Evolutionary conservation across 176 grass and related monocot species (phyloP).

Genomic region (Triticum turgidum): DNA sequence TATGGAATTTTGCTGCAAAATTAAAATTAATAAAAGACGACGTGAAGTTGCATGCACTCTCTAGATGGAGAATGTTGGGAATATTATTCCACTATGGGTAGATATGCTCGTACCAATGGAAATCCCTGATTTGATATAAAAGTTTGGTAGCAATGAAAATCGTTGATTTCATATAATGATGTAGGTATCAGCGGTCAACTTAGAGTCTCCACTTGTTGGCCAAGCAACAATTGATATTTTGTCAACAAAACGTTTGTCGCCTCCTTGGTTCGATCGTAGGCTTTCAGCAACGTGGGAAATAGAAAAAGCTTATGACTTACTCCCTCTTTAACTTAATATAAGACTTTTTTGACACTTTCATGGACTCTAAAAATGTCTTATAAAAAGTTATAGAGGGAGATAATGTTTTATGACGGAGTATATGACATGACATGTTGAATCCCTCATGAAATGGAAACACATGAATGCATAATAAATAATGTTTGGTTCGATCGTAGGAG

Average conservation of each 20-base stretch:
- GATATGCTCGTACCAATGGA: constrained; percentile 9
- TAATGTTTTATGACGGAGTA: no score
- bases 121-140: constrained; percentile 42
- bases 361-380: no score
- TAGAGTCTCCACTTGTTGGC: constrained; percentile 11
- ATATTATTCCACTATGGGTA: constrained; percentile 24
- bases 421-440: no score
- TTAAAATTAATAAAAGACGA: background rate
- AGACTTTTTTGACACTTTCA: no score
- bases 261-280: no score
- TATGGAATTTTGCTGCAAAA: no score
- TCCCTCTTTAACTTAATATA: no score
- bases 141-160: constrained; percentile 23
- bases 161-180: constrained; percentile 26
- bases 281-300: no score
- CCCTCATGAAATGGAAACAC: background rate
- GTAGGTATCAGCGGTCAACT: constrained; percentile 25
- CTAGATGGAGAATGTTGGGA: constrained; percentile 36
- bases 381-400: no score
- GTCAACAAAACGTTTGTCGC: background rate
- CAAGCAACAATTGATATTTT: background rate
- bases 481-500: no score
- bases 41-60: constrained; percentile 22
- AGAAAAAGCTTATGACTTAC: no score
- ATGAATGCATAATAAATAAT: no score